These are phyloP conservation scores for Boletus huronensis DNA, from an alignment of 768 basidiomycete species.

Conservation along the genomic window DNA sequence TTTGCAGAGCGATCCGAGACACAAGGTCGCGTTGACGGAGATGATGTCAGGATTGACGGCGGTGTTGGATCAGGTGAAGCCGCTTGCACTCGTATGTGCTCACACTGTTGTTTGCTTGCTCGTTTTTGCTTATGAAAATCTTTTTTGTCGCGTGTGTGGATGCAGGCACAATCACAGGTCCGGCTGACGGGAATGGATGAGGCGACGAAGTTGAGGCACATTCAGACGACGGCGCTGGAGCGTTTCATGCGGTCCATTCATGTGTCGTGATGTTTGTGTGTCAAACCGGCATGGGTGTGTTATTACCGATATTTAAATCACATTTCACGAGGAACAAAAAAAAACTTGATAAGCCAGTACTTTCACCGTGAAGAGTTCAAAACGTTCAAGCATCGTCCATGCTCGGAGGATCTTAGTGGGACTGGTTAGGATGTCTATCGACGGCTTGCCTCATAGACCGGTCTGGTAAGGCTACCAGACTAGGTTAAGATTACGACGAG, in stretches of 20 bases:
- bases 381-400: not conserved
- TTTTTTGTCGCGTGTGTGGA: not conserved
- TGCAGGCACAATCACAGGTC: constrained; percentile 40
- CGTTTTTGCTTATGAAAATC: not conserved
- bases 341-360: not conserved
- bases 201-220: constrained; percentile 56
- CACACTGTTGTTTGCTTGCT: not conserved
- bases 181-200: constrained; percentile 50
- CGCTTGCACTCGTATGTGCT: constrained; percentile 55
- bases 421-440: too few species aligned
- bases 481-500: not conserved
- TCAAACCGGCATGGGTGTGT: constrained; percentile 8
- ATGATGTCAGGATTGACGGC: constrained; percentile 66
- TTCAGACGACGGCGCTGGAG: constrained; percentile 60
- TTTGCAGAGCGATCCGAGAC: constrained; percentile 55
- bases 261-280: constrained; percentile 22
- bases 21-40: constrained; percentile 65
- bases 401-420: not conserved
- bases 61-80: constrained; percentile 56
- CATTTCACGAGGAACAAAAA: constrained; percentile 2
- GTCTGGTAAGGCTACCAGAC: too few species aligned
- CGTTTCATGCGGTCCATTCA: constrained; percentile 61
- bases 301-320: constrained; percentile 20
- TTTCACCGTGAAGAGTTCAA: not conserved
- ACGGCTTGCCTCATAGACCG: too few species aligned